A percentile compares a stretch with the other conserved stretches of the same genome.
These are phyloP conservation scores for Candida taoyuanica DNA, from an alignment of 805 yeast genomes.

Conservation along the genomic window DNA sequence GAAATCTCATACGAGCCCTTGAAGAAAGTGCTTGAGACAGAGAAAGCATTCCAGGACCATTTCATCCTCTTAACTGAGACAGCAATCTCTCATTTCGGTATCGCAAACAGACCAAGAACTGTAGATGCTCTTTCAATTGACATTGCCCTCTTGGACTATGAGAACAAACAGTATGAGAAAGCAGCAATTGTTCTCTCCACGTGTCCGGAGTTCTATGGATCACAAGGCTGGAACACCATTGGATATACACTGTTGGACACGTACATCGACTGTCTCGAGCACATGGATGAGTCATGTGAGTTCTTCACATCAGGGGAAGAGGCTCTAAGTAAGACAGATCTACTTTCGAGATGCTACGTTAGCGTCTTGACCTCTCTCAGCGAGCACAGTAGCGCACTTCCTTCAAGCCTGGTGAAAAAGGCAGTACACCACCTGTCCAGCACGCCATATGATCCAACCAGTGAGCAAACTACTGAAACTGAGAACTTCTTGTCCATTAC, in stretches of 20 bases:
- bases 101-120: slow-evolving; percentile 53
- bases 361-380: not conserved
- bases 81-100: slow-evolving; percentile 48
- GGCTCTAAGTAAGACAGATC: not conserved
- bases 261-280: slow-evolving; percentile 64
- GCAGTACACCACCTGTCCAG: slow-evolving; percentile 7
- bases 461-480: slow-evolving; percentile 3
- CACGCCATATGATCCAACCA: not conserved
- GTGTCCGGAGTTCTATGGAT: slow-evolving; percentile 62
- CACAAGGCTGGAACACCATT: slow-evolving; percentile 71
- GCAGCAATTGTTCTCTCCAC: slow-evolving; percentile 62
- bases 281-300: slow-evolving; percentile 28
- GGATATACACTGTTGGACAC: slow-evolving; percentile 62
- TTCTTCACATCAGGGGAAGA: slow-evolving; percentile 11
- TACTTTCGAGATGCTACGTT: slow-evolving; percentile 8
- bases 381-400: not conserved
- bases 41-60: slow-evolving; percentile 33
- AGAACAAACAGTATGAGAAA: slow-evolving; percentile 48
- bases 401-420: slow-evolving; percentile 3
- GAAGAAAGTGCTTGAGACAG: slow-evolving; percentile 26
- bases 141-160: slow-evolving; percentile 65
- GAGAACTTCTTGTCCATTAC: slow-evolving; percentile 11
- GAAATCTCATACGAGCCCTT: slow-evolving; percentile 19
- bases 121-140: slow-evolving; percentile 76
- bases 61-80: slow-evolving; percentile 53